Conservation (phyloP, 106 monocot species). For the Triglochin maritima region DNA sequence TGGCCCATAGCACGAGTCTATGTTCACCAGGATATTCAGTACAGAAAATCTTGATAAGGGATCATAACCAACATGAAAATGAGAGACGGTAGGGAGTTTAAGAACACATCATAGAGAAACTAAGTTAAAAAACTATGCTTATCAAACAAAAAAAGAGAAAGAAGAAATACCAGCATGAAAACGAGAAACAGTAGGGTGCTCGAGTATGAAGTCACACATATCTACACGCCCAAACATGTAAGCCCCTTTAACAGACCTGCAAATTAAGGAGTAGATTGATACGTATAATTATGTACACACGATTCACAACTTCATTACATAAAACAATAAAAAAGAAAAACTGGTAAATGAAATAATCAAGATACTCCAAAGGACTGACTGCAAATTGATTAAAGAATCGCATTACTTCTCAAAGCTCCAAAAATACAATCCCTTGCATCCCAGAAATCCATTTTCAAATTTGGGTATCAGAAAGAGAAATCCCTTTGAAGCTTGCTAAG, state of each 20-base stretch:
- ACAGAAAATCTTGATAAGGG: too few species aligned
- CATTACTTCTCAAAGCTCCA: too few species aligned
- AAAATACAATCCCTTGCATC: too few species aligned
- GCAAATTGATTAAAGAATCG: too few species aligned
- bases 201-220: conserved; percentile 88
- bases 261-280: neutral
- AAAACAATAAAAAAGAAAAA: neutral
- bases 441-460: too few species aligned
- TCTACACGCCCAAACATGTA: conserved; percentile 96
- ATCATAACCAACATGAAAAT: too few species aligned
- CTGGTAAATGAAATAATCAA: neutral
- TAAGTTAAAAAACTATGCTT: neutral
- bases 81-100: too few species aligned
- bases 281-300: neutral
- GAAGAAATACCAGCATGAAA: conserved; percentile 68
- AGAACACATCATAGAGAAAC: too few species aligned
- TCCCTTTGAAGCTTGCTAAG: too few species aligned
- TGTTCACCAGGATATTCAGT: too few species aligned
- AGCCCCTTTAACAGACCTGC: conserved; percentile 74
- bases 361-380: neutral
- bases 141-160: neutral
- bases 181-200: conserved; percentile 85
- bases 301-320: neutral
- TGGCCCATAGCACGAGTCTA: too few species aligned
- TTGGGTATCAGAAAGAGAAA: too few species aligned